Evolutionary conservation across 768 basidiomycete genomes (phyloP), one percentile per base, ranked within the genome.

Genomic region (Suillus subalutaceus): DNA sequence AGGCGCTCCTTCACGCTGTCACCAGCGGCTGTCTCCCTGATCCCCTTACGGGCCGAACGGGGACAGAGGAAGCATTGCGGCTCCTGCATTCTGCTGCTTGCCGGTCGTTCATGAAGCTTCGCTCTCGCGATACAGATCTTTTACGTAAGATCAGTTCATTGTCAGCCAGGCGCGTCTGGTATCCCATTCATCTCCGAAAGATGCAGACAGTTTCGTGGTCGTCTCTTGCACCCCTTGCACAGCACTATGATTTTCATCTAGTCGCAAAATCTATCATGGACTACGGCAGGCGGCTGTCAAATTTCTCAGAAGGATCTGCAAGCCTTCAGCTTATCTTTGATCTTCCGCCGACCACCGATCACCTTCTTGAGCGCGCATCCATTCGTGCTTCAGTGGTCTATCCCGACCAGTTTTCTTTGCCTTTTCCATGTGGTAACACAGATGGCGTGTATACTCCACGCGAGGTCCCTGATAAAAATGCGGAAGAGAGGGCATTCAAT

Each of bases 1-100:
- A 74, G 56, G 73, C 79, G 3, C 82, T 83, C 61, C 74, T 86
- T 18, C 85, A 86, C 53, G 81, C 82, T 20, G 65, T 84, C 3
- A 84, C 79, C 2, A 80, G 80, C n/a, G 62, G 50, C 12, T 78
- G 77, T 56, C 70, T 81, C 18, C 73, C 76, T 13, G 85, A 86
- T 71, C 81, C 82, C 4, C 73, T 86, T 23, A 83, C 80, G 0
- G 68, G 69, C 20, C 79, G 79, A 9, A 81, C 80, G 0, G 85
- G 85, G 4, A 79, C 79, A 1, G 79, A 83, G 48, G 78, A 84
- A 56, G 84, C 84, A 1, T 68, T 85, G 23, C 68, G 74, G 58
- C 70, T 79, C 53, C 71, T 86, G 32, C 66, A 66, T 13, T 82
- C 81, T 0, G 79, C 81, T 7, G 66, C 73, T 10, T 79, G 73